Evolutionary conservation across 164 flowering plant genomes (phyloP), one percentile per base, ranked within the genome.

Genomic region (Kingdonia uniflora): DNA sequence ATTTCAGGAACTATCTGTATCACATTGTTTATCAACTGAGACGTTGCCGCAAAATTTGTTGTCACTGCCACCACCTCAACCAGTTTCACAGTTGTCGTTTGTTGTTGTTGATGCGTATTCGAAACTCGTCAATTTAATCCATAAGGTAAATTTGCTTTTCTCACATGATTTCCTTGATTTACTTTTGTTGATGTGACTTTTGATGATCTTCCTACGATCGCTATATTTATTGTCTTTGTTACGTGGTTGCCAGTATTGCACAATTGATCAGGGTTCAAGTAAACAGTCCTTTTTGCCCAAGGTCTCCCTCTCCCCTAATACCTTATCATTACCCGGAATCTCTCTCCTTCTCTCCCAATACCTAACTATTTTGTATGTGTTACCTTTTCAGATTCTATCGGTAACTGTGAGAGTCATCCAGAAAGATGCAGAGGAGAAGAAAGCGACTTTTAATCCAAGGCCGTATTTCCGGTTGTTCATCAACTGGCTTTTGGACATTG

Each of bases 401-500:
- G 85, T 89, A 14, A 79, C 88, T 24, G 94, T 89, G 52, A 76
- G 76, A 63, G 69, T 69, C 49, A 80, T 94, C 48, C 95, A 77
- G 52, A 71, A 76, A 71, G 96, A 89, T 68, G 85, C 87, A 5
- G 97, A 94, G 53, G 97, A 87, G 54, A 94, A 80, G 74, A 87
- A 77, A 61, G 26, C 65, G 20, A 68, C 82, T 48, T 87, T 94
- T 54, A 84, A 83, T 67, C 87, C 99, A 0, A 87, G 96, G 60
- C 96, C 97, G 19, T 86, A 82, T 69, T 94, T 82, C 53, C 74
- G 99, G 73, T 55, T 94, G 65, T 94, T 87, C 58, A 72, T 87
- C n/a, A 80, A 88, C 64, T 87, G 90, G 90, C 65, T 94, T 19
- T 57, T 70, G 33, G 97, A 94, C 63, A 76, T 94, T 42, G 66